These are phyloP conservation scores for Trichoderma endophyticum DNA, from an alignment of 2,329 filamentous ascomycete genomes.

Conservation along the genomic window DNA sequence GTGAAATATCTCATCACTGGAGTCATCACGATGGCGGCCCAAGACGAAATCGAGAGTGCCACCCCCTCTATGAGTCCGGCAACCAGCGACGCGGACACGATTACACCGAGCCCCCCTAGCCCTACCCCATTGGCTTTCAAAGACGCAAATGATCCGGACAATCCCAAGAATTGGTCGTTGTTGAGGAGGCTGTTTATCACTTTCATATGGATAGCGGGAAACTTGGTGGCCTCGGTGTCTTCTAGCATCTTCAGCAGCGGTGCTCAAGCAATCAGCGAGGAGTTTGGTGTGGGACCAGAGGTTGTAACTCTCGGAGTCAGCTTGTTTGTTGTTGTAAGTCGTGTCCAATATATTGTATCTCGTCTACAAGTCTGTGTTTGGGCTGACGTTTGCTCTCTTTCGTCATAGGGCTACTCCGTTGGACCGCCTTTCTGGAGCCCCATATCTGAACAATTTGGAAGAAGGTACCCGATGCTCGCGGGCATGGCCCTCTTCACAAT, in stretches of 20 bases:
- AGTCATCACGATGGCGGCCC: not conserved
- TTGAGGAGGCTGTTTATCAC: slow-evolving; percentile 1
- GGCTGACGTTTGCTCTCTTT: not conserved
- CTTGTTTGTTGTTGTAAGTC: slow-evolving; percentile 12
- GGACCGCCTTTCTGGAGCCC: slow-evolving; percentile 58
- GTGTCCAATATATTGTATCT: not conserved
- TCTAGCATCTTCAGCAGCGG: slow-evolving; percentile 17
- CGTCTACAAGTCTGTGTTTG: not conserved
- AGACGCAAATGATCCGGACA: not conserved
- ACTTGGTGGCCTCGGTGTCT: slow-evolving; percentile 4
- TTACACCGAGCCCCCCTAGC: not conserved
- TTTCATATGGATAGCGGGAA: slow-evolving; percentile 13
- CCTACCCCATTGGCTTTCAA: not conserved
- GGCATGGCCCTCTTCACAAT: slow-evolving; percentile 12
- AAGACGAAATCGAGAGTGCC: not conserved
- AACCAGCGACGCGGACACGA: slow-evolving; percentile 2
- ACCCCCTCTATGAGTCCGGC: not conserved
- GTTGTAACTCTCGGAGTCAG: slow-evolving; percentile 16
- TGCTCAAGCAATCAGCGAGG: slow-evolving; percentile 14
- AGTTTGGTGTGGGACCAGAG: slow-evolving; percentile 1
- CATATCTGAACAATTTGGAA: slow-evolving; percentile 62
- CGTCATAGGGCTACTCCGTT: slow-evolving; percentile 28
- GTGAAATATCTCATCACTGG: not conserved
- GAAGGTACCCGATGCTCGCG: slow-evolving; percentile 30
- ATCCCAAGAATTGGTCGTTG: slow-evolving; percentile 11